Conservation (phyloP, 768 basidiomycete genomes). For the Lactarius akahatsu region DNA sequence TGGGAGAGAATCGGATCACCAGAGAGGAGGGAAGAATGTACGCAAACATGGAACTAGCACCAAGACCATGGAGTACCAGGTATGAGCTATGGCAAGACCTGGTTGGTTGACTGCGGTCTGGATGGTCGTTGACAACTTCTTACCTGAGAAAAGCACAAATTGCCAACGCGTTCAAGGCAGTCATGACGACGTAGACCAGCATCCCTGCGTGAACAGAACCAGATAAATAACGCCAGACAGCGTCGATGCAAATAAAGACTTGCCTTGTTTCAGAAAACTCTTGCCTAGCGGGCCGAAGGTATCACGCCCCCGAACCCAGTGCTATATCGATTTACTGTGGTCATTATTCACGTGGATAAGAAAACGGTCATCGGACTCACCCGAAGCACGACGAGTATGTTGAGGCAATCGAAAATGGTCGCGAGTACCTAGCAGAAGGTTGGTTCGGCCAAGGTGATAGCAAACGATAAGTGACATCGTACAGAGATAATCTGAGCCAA, state of each 20-base stretch:
- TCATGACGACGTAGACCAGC: constrained; percentile 26
- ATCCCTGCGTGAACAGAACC: constrained; percentile 15
- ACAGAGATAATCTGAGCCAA: constrained; percentile 15
- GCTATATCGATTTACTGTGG: constrained; percentile 1
- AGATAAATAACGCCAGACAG: neutral
- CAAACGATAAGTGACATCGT: neutral
- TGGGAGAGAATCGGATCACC: too few relatives aligned
- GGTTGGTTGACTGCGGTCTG: neutral
- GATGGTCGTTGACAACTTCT: neutral
- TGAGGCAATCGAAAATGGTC: constrained; percentile 20
- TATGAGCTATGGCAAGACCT: neutral
- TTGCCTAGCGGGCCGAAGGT: constrained; percentile 19
- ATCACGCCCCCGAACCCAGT: constrained; percentile 21
- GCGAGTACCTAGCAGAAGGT: constrained; percentile 7
- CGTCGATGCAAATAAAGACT: neutral
- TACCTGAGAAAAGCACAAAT: constrained; percentile 24
- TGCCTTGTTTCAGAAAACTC: constrained; percentile 28
- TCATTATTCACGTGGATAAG: neutral
- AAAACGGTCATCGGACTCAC: neutral
- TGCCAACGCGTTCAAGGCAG: constrained; percentile 21
- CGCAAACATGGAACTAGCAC: too few relatives aligned
- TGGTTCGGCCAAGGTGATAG: neutral
- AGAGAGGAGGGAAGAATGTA: too few relatives aligned
- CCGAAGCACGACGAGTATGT: constrained; percentile 16
- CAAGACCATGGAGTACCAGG: too few relatives aligned